A percentile compares a stretch with the other conserved stretches of the same genome.
Conservation (phyloP, 495 filamentous ascomycete species). For the Polyplosphaeria fusca region DNA sequence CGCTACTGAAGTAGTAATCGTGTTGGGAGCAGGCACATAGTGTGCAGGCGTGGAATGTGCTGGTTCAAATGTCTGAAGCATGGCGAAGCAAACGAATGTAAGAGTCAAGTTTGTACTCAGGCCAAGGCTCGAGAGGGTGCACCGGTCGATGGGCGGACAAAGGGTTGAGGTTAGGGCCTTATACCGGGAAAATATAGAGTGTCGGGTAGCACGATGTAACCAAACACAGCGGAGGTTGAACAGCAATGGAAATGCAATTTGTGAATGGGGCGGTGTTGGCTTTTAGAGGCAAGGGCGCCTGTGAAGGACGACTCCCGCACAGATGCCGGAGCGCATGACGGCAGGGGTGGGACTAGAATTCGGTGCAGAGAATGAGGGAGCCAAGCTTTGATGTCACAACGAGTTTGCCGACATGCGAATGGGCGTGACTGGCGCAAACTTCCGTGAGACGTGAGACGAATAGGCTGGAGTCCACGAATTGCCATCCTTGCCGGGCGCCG, state of each 20-base stretch:
- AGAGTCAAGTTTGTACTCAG: no score
- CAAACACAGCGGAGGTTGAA: constrained; percentile 9
- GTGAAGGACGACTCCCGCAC: constrained; percentile 3
- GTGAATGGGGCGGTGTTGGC: constrained; percentile 15
- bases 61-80: constrained; percentile 31
- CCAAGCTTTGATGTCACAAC: constrained; percentile 35
- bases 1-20: constrained; percentile 8
- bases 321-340: constrained; percentile 29
- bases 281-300: constrained; percentile 12
- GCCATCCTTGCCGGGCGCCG: background rate
- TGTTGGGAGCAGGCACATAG: constrained; percentile 21
- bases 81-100: constrained; percentile 15
- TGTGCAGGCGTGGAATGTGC: constrained; percentile 11
- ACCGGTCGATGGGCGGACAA: background rate
- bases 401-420: constrained; percentile 8
- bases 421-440: constrained; percentile 5
- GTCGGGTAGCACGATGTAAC: constrained; percentile 21
- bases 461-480: constrained; percentile 11
- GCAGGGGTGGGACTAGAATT: constrained; percentile 23
- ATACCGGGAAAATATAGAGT: constrained; percentile 16
- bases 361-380: constrained; percentile 20
- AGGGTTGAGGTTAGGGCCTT: constrained; percentile 5
- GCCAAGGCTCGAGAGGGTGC: no score
- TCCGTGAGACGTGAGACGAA: constrained; percentile 6
- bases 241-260: constrained; percentile 16